phyloP scores from a whole-genome alignment of 1,284 basidiomycete genomes.

The Ganoderma sinense region DNA sequence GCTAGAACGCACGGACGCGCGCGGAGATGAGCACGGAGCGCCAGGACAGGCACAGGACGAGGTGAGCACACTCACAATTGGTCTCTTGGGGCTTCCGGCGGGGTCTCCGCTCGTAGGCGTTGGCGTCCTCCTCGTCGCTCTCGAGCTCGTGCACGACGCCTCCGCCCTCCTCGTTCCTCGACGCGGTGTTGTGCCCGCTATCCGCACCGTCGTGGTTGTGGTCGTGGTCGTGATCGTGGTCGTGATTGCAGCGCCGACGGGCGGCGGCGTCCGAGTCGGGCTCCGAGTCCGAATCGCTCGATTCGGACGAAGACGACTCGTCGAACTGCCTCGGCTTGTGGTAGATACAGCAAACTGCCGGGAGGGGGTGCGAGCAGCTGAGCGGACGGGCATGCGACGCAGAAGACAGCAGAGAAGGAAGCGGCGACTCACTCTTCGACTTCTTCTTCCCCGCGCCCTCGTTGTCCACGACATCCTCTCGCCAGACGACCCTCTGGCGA shows the following conservation, averaged over 20 bases:
- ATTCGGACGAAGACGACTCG: constrained; percentile 80
- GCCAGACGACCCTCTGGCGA: constrained; percentile 73
- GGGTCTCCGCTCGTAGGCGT: constrained; percentile 66
- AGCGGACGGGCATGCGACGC: not conserved
- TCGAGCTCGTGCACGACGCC: constrained; percentile 44
- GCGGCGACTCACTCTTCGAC: constrained; percentile 84
- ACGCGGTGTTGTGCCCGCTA: constrained; percentile 34
- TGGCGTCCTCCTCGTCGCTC: constrained; percentile 47
- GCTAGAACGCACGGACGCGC: not conserved
- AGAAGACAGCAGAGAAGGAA: too few species aligned
- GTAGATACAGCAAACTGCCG: constrained; percentile 87
- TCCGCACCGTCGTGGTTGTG: constrained; percentile 34
- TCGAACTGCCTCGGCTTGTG: constrained; percentile 82
- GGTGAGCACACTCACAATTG: constrained; percentile 12
- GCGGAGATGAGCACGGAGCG: not conserved
- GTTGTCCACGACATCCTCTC: constrained; percentile 84
- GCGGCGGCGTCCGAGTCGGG: constrained; percentile 42
- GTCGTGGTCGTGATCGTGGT: constrained; percentile 31
- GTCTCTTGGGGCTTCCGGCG: constrained; percentile 43
- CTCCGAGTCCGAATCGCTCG: constrained; percentile 57
- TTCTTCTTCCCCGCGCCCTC: constrained; percentile 83
- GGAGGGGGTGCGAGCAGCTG: not conserved
- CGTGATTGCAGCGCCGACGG: constrained; percentile 27
- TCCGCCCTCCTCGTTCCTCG: constrained; percentile 33
- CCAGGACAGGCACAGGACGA: not conserved